These are phyloP conservation scores for Penicillium janthinellum DNA, from an alignment of 2,329 filamentous ascomycete genomes.

Conservation along the genomic window DNA sequence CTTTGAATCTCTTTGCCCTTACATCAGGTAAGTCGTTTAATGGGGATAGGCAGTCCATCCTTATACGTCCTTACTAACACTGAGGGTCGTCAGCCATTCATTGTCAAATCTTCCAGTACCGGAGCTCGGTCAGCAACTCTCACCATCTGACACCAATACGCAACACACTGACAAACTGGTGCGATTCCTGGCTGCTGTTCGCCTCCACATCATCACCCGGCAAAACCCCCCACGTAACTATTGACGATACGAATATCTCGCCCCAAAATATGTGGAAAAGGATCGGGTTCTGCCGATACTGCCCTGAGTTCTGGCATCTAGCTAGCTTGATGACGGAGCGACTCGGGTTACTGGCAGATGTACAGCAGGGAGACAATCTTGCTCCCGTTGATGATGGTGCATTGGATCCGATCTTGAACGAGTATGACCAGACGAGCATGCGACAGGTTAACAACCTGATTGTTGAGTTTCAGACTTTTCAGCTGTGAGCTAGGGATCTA, in stretches of 20 bases:
- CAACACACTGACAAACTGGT: slow-evolving; percentile 30
- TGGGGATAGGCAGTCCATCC: too few relatives aligned
- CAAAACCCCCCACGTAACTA: slow-evolving; percentile 9
- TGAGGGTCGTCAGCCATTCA: too few relatives aligned
- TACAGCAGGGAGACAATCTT: slow-evolving; percentile 5
- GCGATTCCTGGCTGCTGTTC: slow-evolving; percentile 26
- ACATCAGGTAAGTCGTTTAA: slow-evolving; percentile 22
- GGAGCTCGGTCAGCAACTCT: slow-evolving; percentile 33
- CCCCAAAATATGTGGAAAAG: slow-evolving; percentile 37
- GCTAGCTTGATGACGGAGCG: slow-evolving; percentile 36
- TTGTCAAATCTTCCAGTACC: slow-evolving; percentile 41
- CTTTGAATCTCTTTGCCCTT: slow-evolving; percentile 31
- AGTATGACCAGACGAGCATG: slow-evolving; percentile 47
- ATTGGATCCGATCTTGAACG: slow-evolving; percentile 34
- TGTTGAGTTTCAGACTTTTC: slow-evolving; percentile 37
- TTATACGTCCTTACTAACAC: too few relatives aligned
- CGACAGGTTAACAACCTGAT: slow-evolving; percentile 45
- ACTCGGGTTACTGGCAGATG: slow-evolving; percentile 19
- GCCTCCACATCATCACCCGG: slow-evolving; percentile 7
- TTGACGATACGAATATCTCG: slow-evolving; percentile 13
- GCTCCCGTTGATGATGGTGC: slow-evolving; percentile 12
- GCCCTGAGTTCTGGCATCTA: slow-evolving; percentile 42
- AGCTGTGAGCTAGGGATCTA: slow-evolving; percentile 17
- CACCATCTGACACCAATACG: slow-evolving; percentile 35
- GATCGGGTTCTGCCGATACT: slow-evolving; percentile 38